These are phyloP conservation scores for Stephania yunnanensis DNA, from an alignment of 164 flowering plant species.

Conservation along the genomic window DNA sequence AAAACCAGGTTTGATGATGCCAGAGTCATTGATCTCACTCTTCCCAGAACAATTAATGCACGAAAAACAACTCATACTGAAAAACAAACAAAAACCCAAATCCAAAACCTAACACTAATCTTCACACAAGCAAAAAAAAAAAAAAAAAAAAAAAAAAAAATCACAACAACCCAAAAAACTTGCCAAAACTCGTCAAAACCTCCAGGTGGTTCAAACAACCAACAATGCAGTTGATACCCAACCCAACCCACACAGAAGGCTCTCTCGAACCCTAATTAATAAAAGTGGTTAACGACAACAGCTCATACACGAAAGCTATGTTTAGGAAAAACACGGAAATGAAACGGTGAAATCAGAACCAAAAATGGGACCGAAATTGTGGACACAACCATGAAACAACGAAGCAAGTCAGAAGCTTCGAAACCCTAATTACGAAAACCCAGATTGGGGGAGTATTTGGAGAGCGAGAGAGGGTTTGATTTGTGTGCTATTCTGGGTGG, in stretches of 20 bases:
- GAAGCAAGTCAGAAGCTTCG: neutral
- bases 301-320: neutral
- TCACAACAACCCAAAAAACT: too few species aligned
- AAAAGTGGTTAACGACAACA: neutral
- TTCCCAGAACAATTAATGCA: constrained; percentile 23
- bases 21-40: constrained; percentile 22
- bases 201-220: neutral
- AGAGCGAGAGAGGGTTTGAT: neutral
- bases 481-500: neutral
- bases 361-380: neutral
- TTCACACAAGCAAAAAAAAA: neutral
- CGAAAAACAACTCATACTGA: constrained; percentile 22
- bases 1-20: neutral
- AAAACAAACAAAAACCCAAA: constrained; percentile 2
- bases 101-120: neutral
- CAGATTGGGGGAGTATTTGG: neutral
- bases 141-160: too few species aligned
- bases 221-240: neutral
- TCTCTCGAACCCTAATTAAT: neutral
- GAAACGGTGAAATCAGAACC: neutral
- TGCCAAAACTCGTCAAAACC: neutral
- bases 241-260: neutral
- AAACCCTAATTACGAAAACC: neutral
- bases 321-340: neutral
- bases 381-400: too few species aligned